Base-by-base conservation (phyloP, 2,329 filamentous ascomycete species). In the Geosmithia putterillii region DNA sequence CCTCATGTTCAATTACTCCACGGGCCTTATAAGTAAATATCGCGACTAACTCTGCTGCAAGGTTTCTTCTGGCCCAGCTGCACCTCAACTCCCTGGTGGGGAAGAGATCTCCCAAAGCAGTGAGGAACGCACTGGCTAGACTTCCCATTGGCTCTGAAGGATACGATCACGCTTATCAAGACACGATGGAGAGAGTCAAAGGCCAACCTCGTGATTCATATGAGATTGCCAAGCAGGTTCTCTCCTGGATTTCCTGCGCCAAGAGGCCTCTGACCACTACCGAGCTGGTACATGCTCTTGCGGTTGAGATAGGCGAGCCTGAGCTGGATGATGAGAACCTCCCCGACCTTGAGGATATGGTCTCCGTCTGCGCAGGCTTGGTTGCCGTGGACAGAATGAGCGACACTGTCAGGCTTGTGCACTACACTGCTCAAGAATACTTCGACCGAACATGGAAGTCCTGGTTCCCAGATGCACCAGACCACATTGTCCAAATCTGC, bases 371-470 rank as follows among this genome's bases (percentile, higher is more conserved):
- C 45, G 59, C 57, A 25, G 66, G 67, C 1, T 42, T 73, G 9
- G 59, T 71, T 2, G 62, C 57, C 0, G 35, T 67, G 3, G 64
- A 71, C 32, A 45, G 61, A 38, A 48, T 62, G 38, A 69, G 55
- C 40, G 40, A 53, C 17, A 52, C 62, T 21, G 52, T 71, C 10
- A 57, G 64, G 3, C 47, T 71, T 0, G 63, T 68, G 3, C 67
- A 73, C 47, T 65, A 67, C 43, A 71, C 69, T 0, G 56, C 66
- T 1, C 62, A 70, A 38, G 59, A 70, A 35, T 73, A 67, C 48
- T 60, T 72, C 37, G 54, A 63, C 17, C 40, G 46, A 12, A 60
- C 48, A 1, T 39, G 44, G 10, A 32, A 7, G 12, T n/a, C 17
- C 14, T 44, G 38, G 0, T 60, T 69, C 44, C 54, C 57, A 0